Evolutionary conservation across 2,329 filamentous ascomycete species (phyloP), one percentile per base, ranked within the genome.

Genomic region (Kalmusia sp.): DNA sequence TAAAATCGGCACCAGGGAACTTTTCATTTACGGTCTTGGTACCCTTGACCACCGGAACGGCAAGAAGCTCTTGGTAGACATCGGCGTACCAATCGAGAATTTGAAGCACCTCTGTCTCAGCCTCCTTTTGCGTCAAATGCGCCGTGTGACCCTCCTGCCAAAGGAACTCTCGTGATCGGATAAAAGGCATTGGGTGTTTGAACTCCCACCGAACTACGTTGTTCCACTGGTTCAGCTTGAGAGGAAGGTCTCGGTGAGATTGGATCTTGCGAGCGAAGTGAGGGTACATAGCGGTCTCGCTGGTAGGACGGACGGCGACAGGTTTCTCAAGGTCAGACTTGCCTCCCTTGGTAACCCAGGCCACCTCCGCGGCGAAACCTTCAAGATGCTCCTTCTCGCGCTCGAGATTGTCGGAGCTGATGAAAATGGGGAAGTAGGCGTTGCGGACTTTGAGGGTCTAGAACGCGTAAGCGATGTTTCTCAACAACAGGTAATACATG

Each of bases 61-160:
- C 95, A 28, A 99, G 87, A 24, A 99, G 85, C 67, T 99, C 83
- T 77, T 97, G 90, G 77, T 98, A 99, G 55, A 99, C 87, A 60
- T 87, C 87, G 37, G 93, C 91, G 70, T 99, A 99, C 65, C 91
- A 87, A 72, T 98, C 93, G 38, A 99, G 85, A 62, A 99, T 99
- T 77, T 97, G 84, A 54, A 95, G 79, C 8, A 98, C 95, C 74
- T 99, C 96, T 70, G 90, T 83, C 43, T 86, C 88, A 38, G 95
- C 93, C 59, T 86, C 83, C 64, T 90, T 83, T 75, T 96, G 87
- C 1, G 90, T 96, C 68, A 98, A 77, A 76, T 97, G 93, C 37
- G 95, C 95, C 27, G 89, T 92, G 79, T 97, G 95, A 21, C 93
- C 93, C 79, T 99, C 95, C 76, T 99, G 95, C 95, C 95, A 99